Base-by-base conservation (phyloP, 75 land plant genomes). In the Adiantum capillusveneris region DNA sequence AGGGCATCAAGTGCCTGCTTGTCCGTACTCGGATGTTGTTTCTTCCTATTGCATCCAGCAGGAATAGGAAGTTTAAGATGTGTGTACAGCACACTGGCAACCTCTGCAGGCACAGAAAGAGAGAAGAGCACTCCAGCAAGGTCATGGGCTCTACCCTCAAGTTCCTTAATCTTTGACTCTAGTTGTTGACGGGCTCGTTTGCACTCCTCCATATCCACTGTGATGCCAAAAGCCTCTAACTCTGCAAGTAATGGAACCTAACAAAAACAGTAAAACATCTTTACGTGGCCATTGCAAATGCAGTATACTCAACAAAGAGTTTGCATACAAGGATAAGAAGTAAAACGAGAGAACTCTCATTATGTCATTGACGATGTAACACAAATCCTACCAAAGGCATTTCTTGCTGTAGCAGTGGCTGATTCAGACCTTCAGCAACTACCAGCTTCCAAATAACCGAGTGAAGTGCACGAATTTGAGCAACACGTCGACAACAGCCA, bases 401-500 rank as follows among this genome's bases (percentile, higher is more conserved):
- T 60, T 95, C 99, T 39, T 84, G 76, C n/a, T 56, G 73, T 29
- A 55, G 6, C 39, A 95, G 77, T 11, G 75, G 75, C 30, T 86
- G 75, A 63, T 65, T 51, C 18, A 95, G 91, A 27, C 77, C 73
- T 63, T 90, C 96, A 52, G 99, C 78, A 36, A 69, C 41, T 29
- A 95, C 66, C 22, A 95, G 66, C 57, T 95, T 95, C 91, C 88
- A 86, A 7, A 90, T 65, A 55, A 69, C 79, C 64, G 80, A 77
- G 66, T 62, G 61, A 21, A 95, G 56, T 16, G 81, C 99, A n/a
- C 84, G 80, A 39, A 64, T 79, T 49, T 79, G 96, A 42, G 99
- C 88, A 58, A 76, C 88, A 34, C 91, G 90, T 6, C 96, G 77
- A 31, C 99, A 95, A 64, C 99, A 95, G 50, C 99, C 99, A 90